A percentile compares a stretch with the other conserved stretches of the same genome.
phyloP scores from a whole-genome alignment of 805 yeast species.

The Candida maesae region DNA sequence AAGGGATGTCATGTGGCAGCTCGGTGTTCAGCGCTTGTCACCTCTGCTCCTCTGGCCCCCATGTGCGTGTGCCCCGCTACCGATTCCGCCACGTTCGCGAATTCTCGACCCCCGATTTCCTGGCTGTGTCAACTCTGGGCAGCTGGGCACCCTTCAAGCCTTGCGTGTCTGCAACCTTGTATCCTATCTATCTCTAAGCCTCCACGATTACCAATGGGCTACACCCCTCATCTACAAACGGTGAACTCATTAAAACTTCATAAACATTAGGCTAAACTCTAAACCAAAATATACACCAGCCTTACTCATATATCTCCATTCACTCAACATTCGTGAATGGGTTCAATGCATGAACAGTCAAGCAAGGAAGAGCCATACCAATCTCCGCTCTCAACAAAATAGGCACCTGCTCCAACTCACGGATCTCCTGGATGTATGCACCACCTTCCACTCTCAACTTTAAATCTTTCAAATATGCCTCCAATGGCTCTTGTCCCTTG shows the following conservation, averaged over 20 bases:
- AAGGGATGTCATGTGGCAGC: too few relatives aligned
- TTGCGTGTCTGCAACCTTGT: too few relatives aligned
- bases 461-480: slow-evolving; percentile 55
- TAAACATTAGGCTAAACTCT: background rate
- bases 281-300: background rate
- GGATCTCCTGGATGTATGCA: slow-evolving; percentile 72
- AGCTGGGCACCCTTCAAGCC: too few relatives aligned
- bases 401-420: slow-evolving; percentile 75
- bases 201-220: too few relatives aligned
- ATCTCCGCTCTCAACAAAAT: slow-evolving; percentile 84
- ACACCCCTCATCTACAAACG: too few relatives aligned
- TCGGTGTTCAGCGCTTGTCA: too few relatives aligned
- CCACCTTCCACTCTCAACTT: slow-evolving; percentile 59
- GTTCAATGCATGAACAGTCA: slow-evolving; percentile 86
- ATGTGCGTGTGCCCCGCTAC: too few relatives aligned
- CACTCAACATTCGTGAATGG: slow-evolving; percentile 53
- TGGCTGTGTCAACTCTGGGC: background rate
- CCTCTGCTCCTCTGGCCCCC: too few relatives aligned
- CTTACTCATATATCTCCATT: background rate
- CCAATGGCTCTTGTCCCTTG: slow-evolving; percentile 33
- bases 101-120: background rate
- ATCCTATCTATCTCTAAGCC: too few relatives aligned
- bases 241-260: background rate
- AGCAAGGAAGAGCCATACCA: slow-evolving; percentile 94
- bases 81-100: too few relatives aligned